Conservation (phyloP, 2,329 filamentous ascomycete genomes). For the Exophiala sp. region DNA sequence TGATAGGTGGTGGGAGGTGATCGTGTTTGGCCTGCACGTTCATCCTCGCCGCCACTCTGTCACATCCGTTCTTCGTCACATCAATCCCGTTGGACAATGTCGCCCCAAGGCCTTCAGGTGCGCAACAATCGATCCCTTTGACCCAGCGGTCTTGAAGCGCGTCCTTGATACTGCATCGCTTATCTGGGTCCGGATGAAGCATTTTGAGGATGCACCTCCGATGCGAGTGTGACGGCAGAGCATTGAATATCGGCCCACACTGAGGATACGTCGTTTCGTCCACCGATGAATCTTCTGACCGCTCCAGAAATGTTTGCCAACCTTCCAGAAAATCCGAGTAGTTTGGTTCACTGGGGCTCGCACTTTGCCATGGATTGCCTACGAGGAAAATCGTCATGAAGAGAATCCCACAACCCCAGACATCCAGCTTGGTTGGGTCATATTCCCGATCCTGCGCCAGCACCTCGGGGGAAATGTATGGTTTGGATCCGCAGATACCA, state of each 20-base stretch:
- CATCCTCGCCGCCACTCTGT: slow-evolving; percentile 28
- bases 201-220: slow-evolving; percentile 70
- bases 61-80: slow-evolving; percentile 29
- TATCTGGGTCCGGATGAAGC: slow-evolving; percentile 70
- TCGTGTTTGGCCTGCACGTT: slow-evolving; percentile 33
- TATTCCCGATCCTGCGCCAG: slow-evolving; percentile 59
- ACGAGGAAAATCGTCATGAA: slow-evolving; percentile 71
- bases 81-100: slow-evolving; percentile 42
- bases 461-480: slow-evolving; percentile 84
- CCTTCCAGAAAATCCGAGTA: slow-evolving; percentile 61
- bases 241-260: slow-evolving; percentile 58
- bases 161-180: slow-evolving; percentile 63
- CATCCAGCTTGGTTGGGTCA: slow-evolving; percentile 73
- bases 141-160: slow-evolving; percentile 67
- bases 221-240: slow-evolving; percentile 60
- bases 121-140: slow-evolving; percentile 71
- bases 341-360: slow-evolving; percentile 51
- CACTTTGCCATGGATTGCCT: slow-evolving; percentile 68
- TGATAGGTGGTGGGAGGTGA: slow-evolving; percentile 33
- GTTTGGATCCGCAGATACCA: slow-evolving; percentile 76
- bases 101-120: slow-evolving; percentile 57
- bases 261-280: slow-evolving; percentile 60
- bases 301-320: slow-evolving; percentile 61
- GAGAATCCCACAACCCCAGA: slow-evolving; percentile 80
- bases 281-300: slow-evolving; percentile 32